Evolutionary conservation across 768 basidiomycete genomes (phyloP), one percentile per base, ranked within the genome.

Genomic region (Cytidiella melzeri): DNA sequence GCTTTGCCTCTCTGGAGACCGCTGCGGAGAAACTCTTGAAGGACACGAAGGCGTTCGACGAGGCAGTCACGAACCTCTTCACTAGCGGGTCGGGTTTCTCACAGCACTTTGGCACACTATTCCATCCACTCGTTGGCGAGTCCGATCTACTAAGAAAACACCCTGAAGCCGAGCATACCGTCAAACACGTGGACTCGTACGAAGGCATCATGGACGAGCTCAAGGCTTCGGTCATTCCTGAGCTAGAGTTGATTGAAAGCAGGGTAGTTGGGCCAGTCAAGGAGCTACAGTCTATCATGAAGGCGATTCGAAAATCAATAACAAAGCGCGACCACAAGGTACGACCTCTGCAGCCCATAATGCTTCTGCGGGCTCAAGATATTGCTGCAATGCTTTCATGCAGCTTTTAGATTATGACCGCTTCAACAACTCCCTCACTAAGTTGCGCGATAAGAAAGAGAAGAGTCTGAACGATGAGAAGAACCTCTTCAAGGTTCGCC

Each of bases 311-410:
- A 59, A 99, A 98, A 76, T 92, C 81, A 15, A 91, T 96, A 59
- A 90, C 87, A 5, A 99, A 99, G 72, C 79, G 96, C 30, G 92
- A 98, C 26, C 96, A 99, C 69, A 99, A 99, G 76, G 89, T 87
- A 47, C 44, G 71, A 47, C 11, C 43, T 20, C n/a, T 15, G 30
- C 15, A 15, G 30, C 30, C 15, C 30, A 7, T 34, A 34, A 34
- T 34, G 9, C 15, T 15, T 34, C n/a, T n/a, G n/a, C n/a, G n/a
- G n/a, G n/a, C n/a, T n/a, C n/a, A n/a, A 34, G 7, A 34, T 15
- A 15, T 34, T 34, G 30, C 30, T 15, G 9, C 15, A 15, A 7
- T 34, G 7, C 9, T 15, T 23, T 45, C 38, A 15, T 53, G 9
- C 36, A 90, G 88, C 75, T 97, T 51, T 73, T 86, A 21, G 96